These are phyloP conservation scores for Xerocomus minutiporus DNA, from an alignment of 1,284 basidiomycete species.

Conservation along the genomic window DNA sequence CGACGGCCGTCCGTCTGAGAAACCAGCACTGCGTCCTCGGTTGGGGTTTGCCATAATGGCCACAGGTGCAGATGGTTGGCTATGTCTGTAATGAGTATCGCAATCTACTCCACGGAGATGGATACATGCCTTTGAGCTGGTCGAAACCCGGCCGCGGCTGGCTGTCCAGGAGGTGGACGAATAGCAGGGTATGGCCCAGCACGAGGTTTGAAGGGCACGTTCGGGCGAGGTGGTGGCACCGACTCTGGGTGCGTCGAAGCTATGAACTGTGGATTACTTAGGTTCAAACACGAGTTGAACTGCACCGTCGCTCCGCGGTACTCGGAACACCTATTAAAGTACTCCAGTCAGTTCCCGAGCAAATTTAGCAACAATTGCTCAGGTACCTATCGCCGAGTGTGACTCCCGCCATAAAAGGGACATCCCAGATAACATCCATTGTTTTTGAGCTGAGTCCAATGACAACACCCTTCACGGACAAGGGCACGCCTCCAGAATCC, in stretches of 20 bases:
- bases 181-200: slow-evolving; percentile 63
- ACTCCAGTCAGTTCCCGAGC: background rate
- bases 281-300: slow-evolving; percentile 81
- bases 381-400: slow-evolving; percentile 80
- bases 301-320: slow-evolving; percentile 86
- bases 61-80: slow-evolving; percentile 35
- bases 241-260: slow-evolving; percentile 61
- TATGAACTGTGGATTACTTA: slow-evolving; percentile 78
- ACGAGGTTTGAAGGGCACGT: slow-evolving; percentile 57
- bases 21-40: slow-evolving; percentile 40
- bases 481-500: slow-evolving; percentile 90
- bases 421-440: slow-evolving; percentile 97
- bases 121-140: slow-evolving; percentile 32
- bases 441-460: slow-evolving; percentile 82
- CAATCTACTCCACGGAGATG: background rate
- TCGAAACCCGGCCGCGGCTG: slow-evolving; percentile 57
- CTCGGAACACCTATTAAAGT: slow-evolving; percentile 65
- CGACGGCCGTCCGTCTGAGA: slow-evolving; percentile 4
- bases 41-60: slow-evolving; percentile 69
- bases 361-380: background rate
- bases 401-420: slow-evolving; percentile 88
- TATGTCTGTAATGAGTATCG: slow-evolving; percentile 16
- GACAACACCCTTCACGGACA: slow-evolving; percentile 91
- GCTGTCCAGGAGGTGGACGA: slow-evolving; percentile 48
- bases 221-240: slow-evolving; percentile 37